A percentile compares a stretch with the other conserved stretches of the same genome.
Conservation (phyloP, 352 stramenopile genomes). For the Elongisporangium undulatum region DNA sequence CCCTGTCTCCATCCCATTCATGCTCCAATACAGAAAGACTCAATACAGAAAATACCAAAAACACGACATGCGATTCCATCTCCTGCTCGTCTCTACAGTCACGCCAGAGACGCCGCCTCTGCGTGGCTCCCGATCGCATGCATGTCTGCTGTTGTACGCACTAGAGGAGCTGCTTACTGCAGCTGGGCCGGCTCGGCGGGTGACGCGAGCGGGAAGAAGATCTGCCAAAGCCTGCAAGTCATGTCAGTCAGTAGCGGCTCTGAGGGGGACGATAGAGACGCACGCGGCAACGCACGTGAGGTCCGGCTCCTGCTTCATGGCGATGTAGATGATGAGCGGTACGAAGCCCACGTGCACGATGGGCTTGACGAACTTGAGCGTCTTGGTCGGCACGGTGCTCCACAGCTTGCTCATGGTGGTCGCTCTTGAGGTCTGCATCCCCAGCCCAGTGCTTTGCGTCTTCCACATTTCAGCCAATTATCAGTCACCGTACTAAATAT, state of each 20-base stretch:
- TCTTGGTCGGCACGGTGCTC: conserved; percentile 72
- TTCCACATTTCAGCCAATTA: conserved; percentile 11
- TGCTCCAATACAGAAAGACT: background rate
- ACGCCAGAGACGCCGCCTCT: background rate
- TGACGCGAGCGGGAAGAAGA: conserved; percentile 70
- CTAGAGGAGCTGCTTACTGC: conserved; percentile 17
- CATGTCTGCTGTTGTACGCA: background rate
- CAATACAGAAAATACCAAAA: background rate
- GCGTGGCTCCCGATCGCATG: background rate
- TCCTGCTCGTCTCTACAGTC: background rate
- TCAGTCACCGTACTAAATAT: background rate
- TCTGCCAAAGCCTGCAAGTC: conserved; percentile 54
- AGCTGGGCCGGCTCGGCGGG: conserved; percentile 44
- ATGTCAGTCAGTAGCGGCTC: background rate
- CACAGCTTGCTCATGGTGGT: conserved; percentile 58
- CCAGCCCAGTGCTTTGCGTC: conserved; percentile 12
- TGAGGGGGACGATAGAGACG: background rate
- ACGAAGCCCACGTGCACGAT: conserved; percentile 82
- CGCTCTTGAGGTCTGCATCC: conserved; percentile 4
- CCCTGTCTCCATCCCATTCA: background rate
- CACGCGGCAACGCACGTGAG: conserved; percentile 46
- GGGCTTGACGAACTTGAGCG: conserved; percentile 80
- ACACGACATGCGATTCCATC: background rate
- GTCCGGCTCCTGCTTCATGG: conserved; percentile 69
- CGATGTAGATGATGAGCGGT: conserved; percentile 77